Conservation (phyloP, 2,329 filamentous ascomycete species). For the Colletotrichum sojae region DNA sequence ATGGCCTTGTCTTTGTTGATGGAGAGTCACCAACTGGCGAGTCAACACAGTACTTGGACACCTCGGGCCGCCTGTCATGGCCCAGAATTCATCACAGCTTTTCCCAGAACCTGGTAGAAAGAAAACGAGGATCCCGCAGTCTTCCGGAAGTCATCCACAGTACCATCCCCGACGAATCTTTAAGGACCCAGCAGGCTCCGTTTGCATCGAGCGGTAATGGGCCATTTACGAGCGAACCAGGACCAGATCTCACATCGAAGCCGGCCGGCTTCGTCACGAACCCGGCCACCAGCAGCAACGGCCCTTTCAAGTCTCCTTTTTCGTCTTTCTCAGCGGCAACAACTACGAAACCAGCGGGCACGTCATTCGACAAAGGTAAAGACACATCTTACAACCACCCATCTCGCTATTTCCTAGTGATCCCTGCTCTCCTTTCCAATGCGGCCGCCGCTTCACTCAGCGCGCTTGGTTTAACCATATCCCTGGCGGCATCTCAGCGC, state of each 20-base stretch:
- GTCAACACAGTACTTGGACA: conserved; percentile 55
- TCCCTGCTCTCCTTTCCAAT: not conserved
- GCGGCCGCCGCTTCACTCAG: conserved; percentile 1
- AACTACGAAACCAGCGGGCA: conserved; percentile 17
- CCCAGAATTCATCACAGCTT: conserved; percentile 69
- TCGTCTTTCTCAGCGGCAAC: conserved; percentile 4
- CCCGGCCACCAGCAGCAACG: not conserved
- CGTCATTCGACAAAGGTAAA: conserved; percentile 33
- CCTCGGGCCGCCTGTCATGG: conserved; percentile 60
- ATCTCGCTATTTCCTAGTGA: not conserved
- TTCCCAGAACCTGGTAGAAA: conserved; percentile 70
- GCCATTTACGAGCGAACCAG: conserved; percentile 21
- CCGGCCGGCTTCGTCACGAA: conserved; percentile 9
- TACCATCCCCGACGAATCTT: conserved; percentile 63
- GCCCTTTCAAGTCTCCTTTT: conserved; percentile 21
- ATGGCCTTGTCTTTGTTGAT: conserved; percentile 66
- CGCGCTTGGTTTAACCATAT: not conserved
- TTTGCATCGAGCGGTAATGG: conserved; percentile 8
- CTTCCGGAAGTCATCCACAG: conserved; percentile 70
- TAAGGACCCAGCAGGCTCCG: not conserved
- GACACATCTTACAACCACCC: conserved; percentile 17
- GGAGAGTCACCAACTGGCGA: conserved; percentile 53
- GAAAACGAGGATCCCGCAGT: conserved; percentile 67
- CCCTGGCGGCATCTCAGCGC: not conserved
- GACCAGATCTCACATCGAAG: conserved; percentile 16